Base-by-base conservation (phyloP, 352 stramenopile species). In the Globisporangium mamillatum region DNA sequence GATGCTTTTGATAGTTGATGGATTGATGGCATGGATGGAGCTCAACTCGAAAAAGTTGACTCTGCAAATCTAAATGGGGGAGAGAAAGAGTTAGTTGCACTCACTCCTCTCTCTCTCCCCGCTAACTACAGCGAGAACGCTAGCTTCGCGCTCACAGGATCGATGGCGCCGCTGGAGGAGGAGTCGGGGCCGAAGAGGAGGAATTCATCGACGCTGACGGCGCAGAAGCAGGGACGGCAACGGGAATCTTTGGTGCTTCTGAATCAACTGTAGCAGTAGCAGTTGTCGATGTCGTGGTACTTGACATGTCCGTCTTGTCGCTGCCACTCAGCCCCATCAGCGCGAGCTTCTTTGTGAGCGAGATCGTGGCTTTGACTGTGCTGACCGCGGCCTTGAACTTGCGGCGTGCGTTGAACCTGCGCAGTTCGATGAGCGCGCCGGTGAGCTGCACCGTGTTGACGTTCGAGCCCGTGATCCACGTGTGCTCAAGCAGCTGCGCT, bases 301-400 rank as follows among this genome's bases (percentile, higher is more conserved):
- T 22, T 60, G 32, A 12, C 1, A 1, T 9, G 20, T 62, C 56
- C 20, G 41, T 53, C 14, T 52, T 53, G 44, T 50, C 56, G 48
- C 48, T 22, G 29, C 44, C 44, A 41, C 41, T 64, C 20, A 69
- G 27, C 0, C 64, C 66, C 4, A 71, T 12, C 60, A 77, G 72
- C 52, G 80, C 84, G 32, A 92, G 75, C 50, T 74, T 80, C 69
- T 91, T 91, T 9, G 85, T 87, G n/a, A 92, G 77, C 44, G 83
- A 92, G 66, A 92, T 89, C 18, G 84, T 91, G 56, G 82, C 80
- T 72, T 89, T 92, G 68, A 96, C 92, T 12, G 92, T 97, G 68
- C 94, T 96, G 16, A 98, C 87, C 2, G 93, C 93, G 34, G 90
- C 90, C 75, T 96, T 97, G 78, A 98, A 97, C 77, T 98, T 98